These are phyloP conservation scores for Neurospora sp. DNA, from an alignment of 495 filamentous ascomycete genomes.

Conservation along the genomic window DNA sequence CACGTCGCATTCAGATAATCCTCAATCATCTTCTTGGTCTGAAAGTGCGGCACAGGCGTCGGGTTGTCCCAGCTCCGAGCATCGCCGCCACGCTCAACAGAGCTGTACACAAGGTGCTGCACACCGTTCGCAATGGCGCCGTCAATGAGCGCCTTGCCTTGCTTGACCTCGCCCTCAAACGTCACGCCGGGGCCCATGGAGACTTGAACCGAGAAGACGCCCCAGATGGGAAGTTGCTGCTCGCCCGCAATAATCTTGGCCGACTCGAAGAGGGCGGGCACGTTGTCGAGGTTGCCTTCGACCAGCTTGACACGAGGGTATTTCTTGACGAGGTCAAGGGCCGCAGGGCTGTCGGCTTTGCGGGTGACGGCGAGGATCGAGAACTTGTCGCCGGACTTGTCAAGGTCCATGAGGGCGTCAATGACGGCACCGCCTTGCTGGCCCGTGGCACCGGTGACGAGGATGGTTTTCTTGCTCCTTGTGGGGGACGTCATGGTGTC, in stretches of 20 bases:
- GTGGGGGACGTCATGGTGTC: slow-evolving; percentile 2
- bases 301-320: slow-evolving; percentile 43
- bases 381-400: slow-evolving; percentile 11
- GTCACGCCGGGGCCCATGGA: slow-evolving; percentile 38
- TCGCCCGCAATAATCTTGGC: slow-evolving; percentile 27
- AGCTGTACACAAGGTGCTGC: slow-evolving; percentile 57
- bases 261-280: slow-evolving; percentile 38
- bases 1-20: slow-evolving; percentile 36
- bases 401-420: slow-evolving; percentile 35
- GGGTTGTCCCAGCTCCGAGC: slow-evolving; percentile 41
- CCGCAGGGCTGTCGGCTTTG: slow-evolving; percentile 35
- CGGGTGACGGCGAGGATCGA: slow-evolving; percentile 57
- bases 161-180: slow-evolving; percentile 44
- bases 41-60: slow-evolving; percentile 59
- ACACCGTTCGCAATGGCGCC: slow-evolving; percentile 46
- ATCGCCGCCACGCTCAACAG: slow-evolving; percentile 58
- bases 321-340: slow-evolving; percentile 36
- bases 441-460: slow-evolving; percentile 61
- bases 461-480: slow-evolving; percentile 31
- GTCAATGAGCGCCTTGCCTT: slow-evolving; percentile 56
- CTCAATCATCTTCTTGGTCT: slow-evolving; percentile 57
- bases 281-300: slow-evolving; percentile 48
- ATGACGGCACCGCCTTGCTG: slow-evolving; percentile 57
- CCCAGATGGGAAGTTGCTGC: slow-evolving; percentile 24
- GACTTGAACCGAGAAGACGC: slow-evolving; percentile 30